A percentile compares a stretch with the other conserved stretches of the same genome.
Conservation (phyloP, 495 filamentous ascomycete genomes). For the Penicillium canariense region DNA sequence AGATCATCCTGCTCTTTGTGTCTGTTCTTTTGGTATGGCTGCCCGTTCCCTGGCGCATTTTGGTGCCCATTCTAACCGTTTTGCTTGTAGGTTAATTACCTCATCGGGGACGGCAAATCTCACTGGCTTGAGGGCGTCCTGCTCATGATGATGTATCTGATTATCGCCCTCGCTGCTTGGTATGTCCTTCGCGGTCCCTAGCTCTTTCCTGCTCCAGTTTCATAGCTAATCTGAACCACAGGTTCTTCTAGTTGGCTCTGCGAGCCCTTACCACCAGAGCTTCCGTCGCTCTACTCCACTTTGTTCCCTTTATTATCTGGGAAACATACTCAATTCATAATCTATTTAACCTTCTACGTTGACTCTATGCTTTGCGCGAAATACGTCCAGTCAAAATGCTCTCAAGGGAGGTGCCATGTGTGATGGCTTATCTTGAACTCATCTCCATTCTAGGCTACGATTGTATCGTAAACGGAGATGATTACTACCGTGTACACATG, state of each 20-base stretch:
- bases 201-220: background rate
- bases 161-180: constrained; percentile 63
- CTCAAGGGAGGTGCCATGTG: no score
- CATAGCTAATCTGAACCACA: background rate
- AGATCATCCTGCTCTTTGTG: constrained; percentile 77
- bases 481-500: no score
- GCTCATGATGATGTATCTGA: constrained; percentile 68
- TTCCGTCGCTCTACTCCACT: background rate
- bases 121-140: constrained; percentile 74
- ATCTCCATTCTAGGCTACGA: no score
- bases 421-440: no score
- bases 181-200: constrained; percentile 21
- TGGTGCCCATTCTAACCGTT: background rate
- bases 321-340: background rate
- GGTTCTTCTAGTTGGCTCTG: constrained; percentile 2
- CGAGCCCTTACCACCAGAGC: background rate
- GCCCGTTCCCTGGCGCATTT: background rate
- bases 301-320: background rate
- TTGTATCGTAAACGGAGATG: no score
- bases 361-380: background rate
- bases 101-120: constrained; percentile 63
- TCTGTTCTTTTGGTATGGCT: constrained; percentile 57
- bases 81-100: constrained; percentile 58
- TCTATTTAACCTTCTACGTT: background rate
- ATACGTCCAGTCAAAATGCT: background rate